phyloP scores from a whole-genome alignment of 768 basidiomycete species.

The Russula sp. region DNA sequence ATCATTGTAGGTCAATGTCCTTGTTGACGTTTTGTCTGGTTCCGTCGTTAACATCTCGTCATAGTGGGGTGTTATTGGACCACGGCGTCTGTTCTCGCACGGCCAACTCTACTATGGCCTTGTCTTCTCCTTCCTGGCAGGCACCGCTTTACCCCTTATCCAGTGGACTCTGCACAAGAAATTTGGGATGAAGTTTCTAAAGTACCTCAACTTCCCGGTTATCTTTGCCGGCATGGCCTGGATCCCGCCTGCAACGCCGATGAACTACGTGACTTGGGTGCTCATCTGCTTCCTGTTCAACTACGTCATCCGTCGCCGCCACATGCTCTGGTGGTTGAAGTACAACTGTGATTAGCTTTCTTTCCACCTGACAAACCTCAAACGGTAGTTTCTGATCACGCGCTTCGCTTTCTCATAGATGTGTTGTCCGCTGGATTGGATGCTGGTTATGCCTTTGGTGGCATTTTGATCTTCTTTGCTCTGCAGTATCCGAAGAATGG shows the following conservation, averaged over 20 bases:
- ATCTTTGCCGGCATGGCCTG: conserved; percentile 35
- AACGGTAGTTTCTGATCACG: no score
- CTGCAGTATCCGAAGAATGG: no score
- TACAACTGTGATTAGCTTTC: conserved; percentile 31
- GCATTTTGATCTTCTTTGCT: background rate
- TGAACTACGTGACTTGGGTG: conserved; percentile 38
- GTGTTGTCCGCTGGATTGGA: no score
- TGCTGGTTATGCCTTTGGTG: no score
- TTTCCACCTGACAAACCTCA: no score
- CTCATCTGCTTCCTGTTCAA: conserved; percentile 36
- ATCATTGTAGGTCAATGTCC: conserved; percentile 46
- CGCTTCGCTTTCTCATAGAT: no score
- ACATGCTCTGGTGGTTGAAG: conserved; percentile 38
- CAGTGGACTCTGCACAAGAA: conserved; percentile 42
- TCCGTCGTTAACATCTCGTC: background rate
- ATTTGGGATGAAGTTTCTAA: conserved; percentile 30
- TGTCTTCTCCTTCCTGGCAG: conserved; percentile 69
- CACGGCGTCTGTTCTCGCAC: conserved; percentile 34
- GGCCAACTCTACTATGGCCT: conserved; percentile 31
- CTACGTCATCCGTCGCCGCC: conserved; percentile 34
- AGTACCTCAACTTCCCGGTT: conserved; percentile 55
- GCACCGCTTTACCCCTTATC: conserved; percentile 52
- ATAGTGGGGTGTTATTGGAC: conserved; percentile 66
- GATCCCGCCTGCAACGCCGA: conserved; percentile 39
- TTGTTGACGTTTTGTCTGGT: background rate